These are phyloP conservation scores for Fusarium sp. DNA, from an alignment of 2,329 filamentous ascomycete genomes.

Conservation along the genomic window DNA sequence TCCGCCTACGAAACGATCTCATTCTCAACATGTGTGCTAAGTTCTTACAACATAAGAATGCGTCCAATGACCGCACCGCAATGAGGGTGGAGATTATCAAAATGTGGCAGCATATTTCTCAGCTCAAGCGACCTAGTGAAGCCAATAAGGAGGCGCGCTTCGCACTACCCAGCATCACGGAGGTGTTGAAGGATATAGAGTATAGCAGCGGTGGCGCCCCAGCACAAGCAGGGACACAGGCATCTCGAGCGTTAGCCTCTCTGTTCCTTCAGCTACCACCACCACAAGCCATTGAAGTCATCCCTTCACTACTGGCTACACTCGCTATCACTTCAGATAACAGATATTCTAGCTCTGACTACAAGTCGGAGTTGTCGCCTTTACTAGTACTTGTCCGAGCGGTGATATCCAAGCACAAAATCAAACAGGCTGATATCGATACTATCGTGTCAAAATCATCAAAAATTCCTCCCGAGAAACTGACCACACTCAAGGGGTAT, in stretches of 20 bases:
- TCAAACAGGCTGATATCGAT: conserved; percentile 33
- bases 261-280: conserved; percentile 46
- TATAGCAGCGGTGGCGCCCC: neutral
- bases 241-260: conserved; percentile 39
- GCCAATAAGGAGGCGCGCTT: conserved; percentile 35
- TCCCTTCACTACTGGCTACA: conserved; percentile 48
- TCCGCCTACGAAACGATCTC: conserved; percentile 44
- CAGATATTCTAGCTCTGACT: conserved; percentile 15
- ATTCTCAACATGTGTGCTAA: conserved; percentile 46
- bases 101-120: conserved; percentile 51
- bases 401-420: conserved; percentile 29
- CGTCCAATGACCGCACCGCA: conserved; percentile 14
- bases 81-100: conserved; percentile 45
- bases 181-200: conserved; percentile 39
- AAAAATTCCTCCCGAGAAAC: conserved; percentile 27
- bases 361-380: conserved; percentile 39
- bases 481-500: conserved; percentile 39
- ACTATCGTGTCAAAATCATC: conserved; percentile 25
- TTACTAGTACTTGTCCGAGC: conserved; percentile 43
- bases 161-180: conserved; percentile 43
- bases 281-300: conserved; percentile 36
- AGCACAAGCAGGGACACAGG: neutral
- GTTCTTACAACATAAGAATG: conserved; percentile 26
- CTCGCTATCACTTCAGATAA: conserved; percentile 45
- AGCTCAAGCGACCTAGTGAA: conserved; percentile 46